These are phyloP conservation scores for Fennellomyces sp. DNA, from an alignment of 371 early-diverging fungal species.

Conservation along the genomic window DNA sequence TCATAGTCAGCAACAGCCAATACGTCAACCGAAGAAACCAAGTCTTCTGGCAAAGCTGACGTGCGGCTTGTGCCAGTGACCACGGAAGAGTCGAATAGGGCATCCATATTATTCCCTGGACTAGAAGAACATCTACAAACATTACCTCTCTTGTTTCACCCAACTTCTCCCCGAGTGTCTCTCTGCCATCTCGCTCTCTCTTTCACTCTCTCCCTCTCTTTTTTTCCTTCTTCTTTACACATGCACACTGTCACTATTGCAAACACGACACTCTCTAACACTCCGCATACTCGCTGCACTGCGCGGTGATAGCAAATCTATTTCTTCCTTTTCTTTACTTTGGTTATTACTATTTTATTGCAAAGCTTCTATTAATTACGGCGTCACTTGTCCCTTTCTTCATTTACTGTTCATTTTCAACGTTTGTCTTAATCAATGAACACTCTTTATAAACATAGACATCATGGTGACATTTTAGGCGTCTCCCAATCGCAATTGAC, in stretches of 20 bases:
- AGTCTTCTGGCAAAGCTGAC: slow-evolving; percentile 17
- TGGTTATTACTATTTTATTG: too few species aligned
- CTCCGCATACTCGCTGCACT: background rate
- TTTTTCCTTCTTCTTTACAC: background rate
- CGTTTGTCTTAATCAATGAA: too few species aligned
- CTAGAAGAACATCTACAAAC: background rate
- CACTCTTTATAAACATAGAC: too few species aligned
- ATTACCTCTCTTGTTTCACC: background rate
- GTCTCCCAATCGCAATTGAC: too few species aligned
- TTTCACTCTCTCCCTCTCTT: background rate
- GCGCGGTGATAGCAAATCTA: too few species aligned
- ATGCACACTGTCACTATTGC: background rate
- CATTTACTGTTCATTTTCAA: too few species aligned
- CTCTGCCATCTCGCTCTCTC: background rate
- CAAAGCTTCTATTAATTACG: too few species aligned
- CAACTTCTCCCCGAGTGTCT: background rate
- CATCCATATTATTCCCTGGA: background rate
- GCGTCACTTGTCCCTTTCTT: background rate
- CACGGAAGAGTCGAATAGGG: background rate
- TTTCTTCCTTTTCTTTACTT: background rate
- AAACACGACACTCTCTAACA: background rate
- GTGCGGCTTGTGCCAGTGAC: slow-evolving; percentile 19
- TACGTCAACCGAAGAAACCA: slow-evolving; percentile 16
- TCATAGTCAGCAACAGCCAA: slow-evolving; percentile 4
- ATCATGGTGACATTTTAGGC: too few species aligned